Conservation (phyloP, 2,329 filamentous ascomycete genomes). For the Epichloe coenophiala region DNA sequence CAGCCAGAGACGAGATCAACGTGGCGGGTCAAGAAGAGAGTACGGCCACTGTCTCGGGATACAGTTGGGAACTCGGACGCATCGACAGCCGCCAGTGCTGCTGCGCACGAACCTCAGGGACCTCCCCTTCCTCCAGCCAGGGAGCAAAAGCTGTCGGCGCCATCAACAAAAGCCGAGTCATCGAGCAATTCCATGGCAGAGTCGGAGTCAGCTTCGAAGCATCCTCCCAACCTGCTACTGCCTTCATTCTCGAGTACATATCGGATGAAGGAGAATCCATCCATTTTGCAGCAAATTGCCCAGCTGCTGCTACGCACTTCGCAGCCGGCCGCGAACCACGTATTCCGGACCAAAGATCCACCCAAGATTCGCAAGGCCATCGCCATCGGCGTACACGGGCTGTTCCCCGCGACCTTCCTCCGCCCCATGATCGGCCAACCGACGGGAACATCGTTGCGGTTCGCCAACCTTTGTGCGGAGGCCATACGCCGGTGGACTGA, state of each 20-base stretch:
- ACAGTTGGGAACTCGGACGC: slow-evolving; percentile 21
- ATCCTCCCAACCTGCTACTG: slow-evolving; percentile 48
- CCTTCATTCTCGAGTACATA: slow-evolving; percentile 61
- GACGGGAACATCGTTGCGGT: slow-evolving; percentile 87
- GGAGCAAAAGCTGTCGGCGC: slow-evolving; percentile 1
- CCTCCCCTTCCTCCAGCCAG: slow-evolving; percentile 2
- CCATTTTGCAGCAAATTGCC: slow-evolving; percentile 54
- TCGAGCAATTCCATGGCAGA: slow-evolving; percentile 20
- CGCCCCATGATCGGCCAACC: slow-evolving; percentile 89
- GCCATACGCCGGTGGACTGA: slow-evolving; percentile 76
- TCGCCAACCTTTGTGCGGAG: slow-evolving; percentile 74
- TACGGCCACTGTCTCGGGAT: slow-evolving; percentile 34
- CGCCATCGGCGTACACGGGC: slow-evolving; percentile 87
- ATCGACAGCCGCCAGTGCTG: slow-evolving; percentile 11
- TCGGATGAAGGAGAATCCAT: slow-evolving; percentile 50
- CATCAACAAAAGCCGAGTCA: slow-evolving; percentile 9
- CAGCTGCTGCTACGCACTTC: slow-evolving; percentile 42
- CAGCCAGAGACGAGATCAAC: slow-evolving; percentile 14
- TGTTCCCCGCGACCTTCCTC: slow-evolving; percentile 71
- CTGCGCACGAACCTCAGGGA: slow-evolving; percentile 1
- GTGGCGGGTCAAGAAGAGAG: slow-evolving; percentile 31
- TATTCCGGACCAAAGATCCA: slow-evolving; percentile 54
- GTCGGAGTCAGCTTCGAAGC: slow-evolving; percentile 30
- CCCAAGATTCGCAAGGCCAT: slow-evolving; percentile 73
- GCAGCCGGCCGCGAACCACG: slow-evolving; percentile 50